A percentile compares a stretch with the other conserved stretches of the same genome.
Evolutionary conservation across 2,329 filamentous ascomycete species (phyloP).

Genomic region (Neopestalotiopsis rosae): DNA sequence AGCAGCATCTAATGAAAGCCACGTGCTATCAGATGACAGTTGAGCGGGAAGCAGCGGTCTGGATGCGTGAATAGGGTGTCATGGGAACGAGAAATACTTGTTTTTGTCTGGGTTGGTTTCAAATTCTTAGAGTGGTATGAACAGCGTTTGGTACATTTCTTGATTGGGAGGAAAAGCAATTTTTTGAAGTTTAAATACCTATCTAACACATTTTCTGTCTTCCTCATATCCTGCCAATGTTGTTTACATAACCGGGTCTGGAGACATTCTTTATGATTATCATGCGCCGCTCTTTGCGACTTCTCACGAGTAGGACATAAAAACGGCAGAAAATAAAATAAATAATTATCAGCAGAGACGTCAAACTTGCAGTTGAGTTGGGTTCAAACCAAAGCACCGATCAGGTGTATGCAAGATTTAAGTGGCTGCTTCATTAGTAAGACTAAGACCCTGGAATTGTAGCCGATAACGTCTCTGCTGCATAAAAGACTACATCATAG

Average conservation of each 20-base stretch:
- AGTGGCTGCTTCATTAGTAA: neutral
- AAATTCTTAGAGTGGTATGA: neutral
- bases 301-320: too few relatives aligned
- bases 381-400: neutral
- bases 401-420: neutral
- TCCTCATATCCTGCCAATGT: too few relatives aligned
- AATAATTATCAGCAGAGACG: too few relatives aligned
- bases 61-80: neutral
- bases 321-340: too few relatives aligned
- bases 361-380: neutral
- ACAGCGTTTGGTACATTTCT: neutral
- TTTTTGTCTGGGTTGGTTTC: neutral
- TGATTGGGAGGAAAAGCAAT: neutral
- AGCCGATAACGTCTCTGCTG: neutral
- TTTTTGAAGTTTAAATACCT: neutral
- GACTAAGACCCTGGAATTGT: neutral
- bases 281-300: too few relatives aligned
- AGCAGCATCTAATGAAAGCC: neutral
- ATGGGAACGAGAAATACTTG: neutral
- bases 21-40: neutral
- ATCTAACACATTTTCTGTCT: neutral
- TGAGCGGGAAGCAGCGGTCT: neutral
- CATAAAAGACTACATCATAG: neutral
- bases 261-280: too few relatives aligned
- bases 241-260: too few relatives aligned